These are phyloP conservation scores for Peronospora farinosa DNA, from an alignment of 352 stramenopile genomes.

Conservation along the genomic window DNA sequence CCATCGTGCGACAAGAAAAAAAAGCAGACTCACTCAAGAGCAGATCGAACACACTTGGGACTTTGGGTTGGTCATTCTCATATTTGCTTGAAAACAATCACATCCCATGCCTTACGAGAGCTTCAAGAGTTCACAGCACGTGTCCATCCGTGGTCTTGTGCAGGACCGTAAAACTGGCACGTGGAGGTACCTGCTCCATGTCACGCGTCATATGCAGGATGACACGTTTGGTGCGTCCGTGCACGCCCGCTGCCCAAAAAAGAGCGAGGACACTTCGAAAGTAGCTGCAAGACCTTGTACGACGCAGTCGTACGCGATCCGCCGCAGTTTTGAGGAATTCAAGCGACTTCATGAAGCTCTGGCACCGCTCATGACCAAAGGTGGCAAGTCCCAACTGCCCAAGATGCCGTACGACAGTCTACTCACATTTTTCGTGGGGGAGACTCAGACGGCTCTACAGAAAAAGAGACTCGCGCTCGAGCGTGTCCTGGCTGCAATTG, in stretches of 20 bases:
- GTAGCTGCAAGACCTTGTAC: constrained; percentile 17
- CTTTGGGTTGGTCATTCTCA: constrained; percentile 18
- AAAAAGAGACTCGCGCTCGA: constrained; percentile 52
- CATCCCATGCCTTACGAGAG: constrained; percentile 65
- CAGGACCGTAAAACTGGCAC: constrained; percentile 55
- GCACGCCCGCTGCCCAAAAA: constrained; percentile 6
- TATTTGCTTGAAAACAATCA: constrained; percentile 14
- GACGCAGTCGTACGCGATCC: constrained; percentile 60
- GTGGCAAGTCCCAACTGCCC: constrained; percentile 33
- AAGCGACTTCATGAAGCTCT: constrained; percentile 62
- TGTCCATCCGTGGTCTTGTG: constrained; percentile 63
- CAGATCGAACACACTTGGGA: not conserved
- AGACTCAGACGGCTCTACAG: constrained; percentile 61
- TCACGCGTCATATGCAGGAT: constrained; percentile 44
- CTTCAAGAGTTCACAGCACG: constrained; percentile 59
- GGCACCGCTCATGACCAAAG: constrained; percentile 48
- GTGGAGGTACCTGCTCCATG: constrained; percentile 65
- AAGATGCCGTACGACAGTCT: constrained; percentile 60
- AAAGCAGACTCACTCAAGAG: not conserved
- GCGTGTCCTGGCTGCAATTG: constrained; percentile 44
- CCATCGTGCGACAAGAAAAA: constrained; percentile 15
- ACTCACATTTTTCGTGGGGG: constrained; percentile 65
- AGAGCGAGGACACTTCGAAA: constrained; percentile 8
- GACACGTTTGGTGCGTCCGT: constrained; percentile 7
- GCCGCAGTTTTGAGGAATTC: constrained; percentile 68